phyloP scores from a whole-genome alignment of 2,329 filamentous ascomycete species.

The Botrytis fabae region DNA sequence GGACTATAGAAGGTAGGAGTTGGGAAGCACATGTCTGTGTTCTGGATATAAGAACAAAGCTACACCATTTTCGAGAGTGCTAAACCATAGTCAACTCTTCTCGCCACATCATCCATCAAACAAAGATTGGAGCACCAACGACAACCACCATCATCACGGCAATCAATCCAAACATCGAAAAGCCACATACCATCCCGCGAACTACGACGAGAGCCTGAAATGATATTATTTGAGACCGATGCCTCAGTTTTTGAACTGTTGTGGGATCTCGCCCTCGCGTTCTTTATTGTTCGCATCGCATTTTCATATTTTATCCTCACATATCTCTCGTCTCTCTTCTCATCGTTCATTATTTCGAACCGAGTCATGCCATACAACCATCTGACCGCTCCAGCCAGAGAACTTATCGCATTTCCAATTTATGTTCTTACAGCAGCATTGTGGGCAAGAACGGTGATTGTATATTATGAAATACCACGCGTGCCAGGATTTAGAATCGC shows the following conservation, averaged over 20 bases:
- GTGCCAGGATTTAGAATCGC: constrained; percentile 38
- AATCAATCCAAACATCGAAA: not conserved
- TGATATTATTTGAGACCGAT: constrained; percentile 40
- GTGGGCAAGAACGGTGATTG: constrained; percentile 36
- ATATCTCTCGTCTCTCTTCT: constrained; percentile 32
- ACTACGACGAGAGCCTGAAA: not conserved
- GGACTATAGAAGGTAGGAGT: not conserved
- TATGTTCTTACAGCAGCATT: constrained; percentile 31
- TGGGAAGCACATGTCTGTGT: not conserved
- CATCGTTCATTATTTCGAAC: constrained; percentile 27
- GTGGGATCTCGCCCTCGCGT: constrained; percentile 43
- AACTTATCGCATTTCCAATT: constrained; percentile 27
- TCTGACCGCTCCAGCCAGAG: constrained; percentile 28
- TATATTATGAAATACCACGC: constrained; percentile 39
- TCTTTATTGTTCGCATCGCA: constrained; percentile 42
- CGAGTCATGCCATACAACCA: constrained; percentile 27
- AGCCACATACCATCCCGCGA: not conserved
- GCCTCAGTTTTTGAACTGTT: constrained; percentile 43
- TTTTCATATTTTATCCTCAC: constrained; percentile 40
- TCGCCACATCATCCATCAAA: not conserved
- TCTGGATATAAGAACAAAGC: not conserved
- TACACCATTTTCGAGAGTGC: not conserved
- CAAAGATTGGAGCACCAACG: not conserved
- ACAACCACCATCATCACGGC: not conserved
- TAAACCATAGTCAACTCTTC: not conserved